Base-by-base conservation (phyloP, 208 protist genomes). In the Leishmania martiniquensis region DNA sequence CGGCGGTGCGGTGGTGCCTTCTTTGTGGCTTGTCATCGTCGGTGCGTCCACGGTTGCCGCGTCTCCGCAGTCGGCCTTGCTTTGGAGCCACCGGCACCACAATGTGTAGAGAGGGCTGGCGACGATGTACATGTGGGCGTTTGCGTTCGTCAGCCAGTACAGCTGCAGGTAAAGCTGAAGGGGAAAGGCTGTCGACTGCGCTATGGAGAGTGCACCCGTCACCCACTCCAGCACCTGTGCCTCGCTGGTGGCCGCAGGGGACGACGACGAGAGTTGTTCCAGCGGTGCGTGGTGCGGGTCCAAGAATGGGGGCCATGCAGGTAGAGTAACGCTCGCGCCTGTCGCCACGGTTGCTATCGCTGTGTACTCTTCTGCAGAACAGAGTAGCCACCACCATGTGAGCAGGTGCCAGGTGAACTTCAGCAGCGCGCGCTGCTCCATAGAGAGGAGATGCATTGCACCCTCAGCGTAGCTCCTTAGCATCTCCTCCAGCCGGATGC, bases 61-160 rank as follows among this genome's bases (percentile, higher is more conserved):
- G 69, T 60, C 45, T 9, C 62, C 66, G 22, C 39, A 62, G 60
- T 68, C 39, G 29, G 34, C 68, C 29, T 52, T 51, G 49, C 20
- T 17, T 45, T 62, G 51, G 34, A 74, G 63, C 63, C 66, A 81
- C 20, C 71, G 77, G 47, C 79, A 85, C 73, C 86, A 83, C 59
- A 85, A 59, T 47, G 76, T 85, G 73, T 88, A 89, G 54, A 91
- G 49, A 6, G 88, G 83, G 32, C 78, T 86, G 22, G 79, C 67
- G 20, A 92, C 86, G 32, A 90, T 75, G 72, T 85, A 89, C 79
- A 83, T 86, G 77, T 92, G 88, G 47, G 55, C 85, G 52, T 92
- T 92, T 29, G 88, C 88, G 44, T 90, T 85, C 6, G 76, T 75
- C 25, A 87, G 55, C 82, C 86, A 89, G 73, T 83, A 85, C 54